Base-by-base conservation (phyloP, 1,139 yeast species). In the Sugiyamaella xylanicola region DNA sequence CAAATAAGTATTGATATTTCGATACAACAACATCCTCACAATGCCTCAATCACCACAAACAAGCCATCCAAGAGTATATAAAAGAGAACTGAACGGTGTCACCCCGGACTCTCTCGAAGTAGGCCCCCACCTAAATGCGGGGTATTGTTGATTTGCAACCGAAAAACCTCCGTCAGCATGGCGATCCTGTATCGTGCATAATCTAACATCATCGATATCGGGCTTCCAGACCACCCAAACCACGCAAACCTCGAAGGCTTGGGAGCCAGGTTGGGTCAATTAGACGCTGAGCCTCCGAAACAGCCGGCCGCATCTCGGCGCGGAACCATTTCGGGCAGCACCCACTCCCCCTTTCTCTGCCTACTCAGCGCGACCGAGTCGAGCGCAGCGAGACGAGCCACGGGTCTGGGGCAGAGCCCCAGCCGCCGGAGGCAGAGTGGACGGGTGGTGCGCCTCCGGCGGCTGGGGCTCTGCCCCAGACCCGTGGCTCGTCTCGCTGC, bases 121-220 rank as follows among this genome's bases (percentile, higher is more conserved):
- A n/a, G n/a, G 9, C 27, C 45, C 45, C 45, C 45, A 41, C 45
- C 19, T 41, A 21, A 41, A 41, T 41, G 45, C 45, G 45, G 45
- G 45, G 45, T 41, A 41, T 25, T 20, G 43, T 36, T 36, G 19
- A 15, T 36, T 17, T 36, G 41, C 43, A 9, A 17, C 45, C 45
- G 45, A 41, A 41, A 41, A 20, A 20, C 45, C 29, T 41, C 45
- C 45, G 45, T n/a, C 5, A 9, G 45, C 45, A 41, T 41, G 27
- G 13, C 19, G 29, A 25, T 39, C 22, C 8, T 9, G 40, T 32
- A 32, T 32, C 37, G 8, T 41, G 45, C 45, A 41, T 41, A 20
- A 41, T 41, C 45, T 25, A 25, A 5, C 29, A 25, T 25, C 29
- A 25, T 25, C 29, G 29, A 25, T 25, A 25, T 5, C 29, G 8